phyloP scores from a whole-genome alignment of 2,329 filamentous ascomycete genomes.

The Gnomoniopsis smithogilvyi region DNA sequence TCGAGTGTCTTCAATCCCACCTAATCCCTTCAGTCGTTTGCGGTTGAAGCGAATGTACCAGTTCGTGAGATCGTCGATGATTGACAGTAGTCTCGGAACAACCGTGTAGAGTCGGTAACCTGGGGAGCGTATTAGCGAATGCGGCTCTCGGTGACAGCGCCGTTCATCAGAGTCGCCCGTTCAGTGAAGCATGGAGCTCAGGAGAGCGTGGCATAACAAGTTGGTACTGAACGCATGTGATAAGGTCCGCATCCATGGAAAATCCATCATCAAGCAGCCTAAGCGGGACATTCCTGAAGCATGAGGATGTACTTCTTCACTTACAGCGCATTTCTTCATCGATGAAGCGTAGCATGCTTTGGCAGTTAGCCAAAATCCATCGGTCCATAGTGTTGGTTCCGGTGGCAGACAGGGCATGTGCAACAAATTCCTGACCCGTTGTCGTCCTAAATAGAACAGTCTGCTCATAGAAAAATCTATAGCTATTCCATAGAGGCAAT shows the following conservation, averaged over 20 bases:
- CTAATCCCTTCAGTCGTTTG: conserved; percentile 84
- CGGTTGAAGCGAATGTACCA: conserved; percentile 98
- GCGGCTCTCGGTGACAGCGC: background rate
- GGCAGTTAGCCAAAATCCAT: conserved; percentile 91
- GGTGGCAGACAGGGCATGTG: background rate
- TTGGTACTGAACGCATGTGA: too few species aligned
- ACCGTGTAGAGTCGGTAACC: conserved; percentile 85
- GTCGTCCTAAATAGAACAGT: conserved; percentile 73
- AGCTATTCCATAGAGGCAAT: conserved; percentile 91
- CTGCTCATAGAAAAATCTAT: conserved; percentile 93
- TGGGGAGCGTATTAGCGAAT: conserved; percentile 19
- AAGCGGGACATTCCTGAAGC: too few species aligned
- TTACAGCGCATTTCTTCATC: conserved; percentile 85
- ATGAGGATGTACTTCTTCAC: too few species aligned
- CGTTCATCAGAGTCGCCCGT: too few species aligned
- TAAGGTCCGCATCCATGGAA: too few species aligned
- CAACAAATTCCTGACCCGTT: background rate
- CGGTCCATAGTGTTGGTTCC: conserved; percentile 88
- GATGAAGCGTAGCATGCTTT: conserved; percentile 86
- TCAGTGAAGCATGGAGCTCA: too few species aligned
- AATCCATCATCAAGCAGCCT: too few species aligned
- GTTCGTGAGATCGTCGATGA: conserved; percentile 96
- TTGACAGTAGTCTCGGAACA: conserved; percentile 74
- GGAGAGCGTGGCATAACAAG: too few species aligned
- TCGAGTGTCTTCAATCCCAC: conserved; percentile 78